Conservation (phyloP, 495 filamentous ascomycete genomes). For the Thermothielavioides terrestris region DNA sequence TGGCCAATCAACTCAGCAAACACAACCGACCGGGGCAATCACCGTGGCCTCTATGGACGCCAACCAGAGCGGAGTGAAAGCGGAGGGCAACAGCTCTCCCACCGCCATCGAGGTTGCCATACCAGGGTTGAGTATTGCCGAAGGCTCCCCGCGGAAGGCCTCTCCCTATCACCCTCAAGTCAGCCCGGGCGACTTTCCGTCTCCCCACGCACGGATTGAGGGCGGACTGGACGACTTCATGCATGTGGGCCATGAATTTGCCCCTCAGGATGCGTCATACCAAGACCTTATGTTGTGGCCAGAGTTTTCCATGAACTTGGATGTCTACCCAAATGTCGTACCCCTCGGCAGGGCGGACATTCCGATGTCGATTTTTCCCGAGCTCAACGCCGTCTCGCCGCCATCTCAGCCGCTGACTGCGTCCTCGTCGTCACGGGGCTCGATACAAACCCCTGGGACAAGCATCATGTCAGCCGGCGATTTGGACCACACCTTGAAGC, state of each 20-base stretch:
- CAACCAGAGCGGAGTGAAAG: constrained; percentile 19
- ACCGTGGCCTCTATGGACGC: constrained; percentile 34
- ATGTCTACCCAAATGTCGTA: constrained; percentile 23
- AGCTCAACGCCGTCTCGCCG: constrained; percentile 28
- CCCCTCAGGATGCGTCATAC: constrained; percentile 21
- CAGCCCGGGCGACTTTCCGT: constrained; percentile 26
- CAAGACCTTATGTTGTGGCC: constrained; percentile 31
- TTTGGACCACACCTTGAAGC: constrained; percentile 25
- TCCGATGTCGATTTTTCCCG: constrained; percentile 22
- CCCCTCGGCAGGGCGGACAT: constrained; percentile 23
- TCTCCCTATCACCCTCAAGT: constrained; percentile 27
- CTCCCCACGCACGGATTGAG: constrained; percentile 26
- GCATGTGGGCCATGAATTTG: constrained; percentile 23
- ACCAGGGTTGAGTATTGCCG: constrained; percentile 21
- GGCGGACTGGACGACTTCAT: constrained; percentile 29
- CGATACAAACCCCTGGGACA: constrained; percentile 38
- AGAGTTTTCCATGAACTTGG: constrained; percentile 28
- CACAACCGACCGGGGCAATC: constrained; percentile 18
- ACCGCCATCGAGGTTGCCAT: constrained; percentile 19
- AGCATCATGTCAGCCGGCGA: constrained; percentile 37
- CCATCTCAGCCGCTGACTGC: constrained; percentile 29
- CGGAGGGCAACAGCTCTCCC: constrained; percentile 17
- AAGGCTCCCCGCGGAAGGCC: constrained; percentile 21
- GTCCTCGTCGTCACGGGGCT: constrained; percentile 32
- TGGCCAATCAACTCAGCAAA: constrained; percentile 15